phyloP scores from a whole-genome alignment of 108 stramenopile species.

The Schizochytrium sp. region DNA sequence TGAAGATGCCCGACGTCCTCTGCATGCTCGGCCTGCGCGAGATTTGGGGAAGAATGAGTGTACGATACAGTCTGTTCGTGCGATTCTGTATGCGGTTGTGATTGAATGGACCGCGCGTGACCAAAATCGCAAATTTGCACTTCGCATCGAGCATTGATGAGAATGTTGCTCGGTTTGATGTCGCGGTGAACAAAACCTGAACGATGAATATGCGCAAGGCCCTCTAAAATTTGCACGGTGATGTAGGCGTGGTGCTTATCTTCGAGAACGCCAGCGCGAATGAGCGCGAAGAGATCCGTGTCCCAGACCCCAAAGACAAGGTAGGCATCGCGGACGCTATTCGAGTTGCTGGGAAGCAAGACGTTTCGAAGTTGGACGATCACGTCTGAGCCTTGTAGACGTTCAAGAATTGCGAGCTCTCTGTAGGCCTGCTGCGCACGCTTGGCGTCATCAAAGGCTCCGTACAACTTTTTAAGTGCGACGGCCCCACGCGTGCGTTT shows the following conservation, averaged over 20 bases:
- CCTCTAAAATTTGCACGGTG: background rate
- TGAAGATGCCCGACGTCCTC: no score
- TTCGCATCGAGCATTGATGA: conserved; percentile 58
- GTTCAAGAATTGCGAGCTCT: background rate
- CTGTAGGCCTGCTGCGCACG: background rate
- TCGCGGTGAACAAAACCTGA: conserved; percentile 43
- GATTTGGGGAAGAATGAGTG: no score
- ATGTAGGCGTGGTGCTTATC: background rate
- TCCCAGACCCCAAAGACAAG: background rate
- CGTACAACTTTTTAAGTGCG: background rate
- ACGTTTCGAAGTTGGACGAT: background rate
- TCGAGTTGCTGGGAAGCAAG: background rate
- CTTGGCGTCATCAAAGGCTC: background rate
- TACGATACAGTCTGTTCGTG: no score
- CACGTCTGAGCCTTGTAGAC: background rate
- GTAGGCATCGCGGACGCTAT: background rate
- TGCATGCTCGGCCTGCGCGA: no score
- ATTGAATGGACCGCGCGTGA: conserved; percentile 29
- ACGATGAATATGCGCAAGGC: background rate
- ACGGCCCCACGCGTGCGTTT: background rate
- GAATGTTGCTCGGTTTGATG: conserved; percentile 52
- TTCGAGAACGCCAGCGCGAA: background rate
- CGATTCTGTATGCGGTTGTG: no score
- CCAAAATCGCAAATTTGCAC: conserved; percentile 62
- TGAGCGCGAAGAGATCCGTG: background rate